Evolutionary conservation across 306 rosid species (phyloP), one percentile per base, ranked within the genome.

Genomic region (Cucumis cinereus): DNA sequence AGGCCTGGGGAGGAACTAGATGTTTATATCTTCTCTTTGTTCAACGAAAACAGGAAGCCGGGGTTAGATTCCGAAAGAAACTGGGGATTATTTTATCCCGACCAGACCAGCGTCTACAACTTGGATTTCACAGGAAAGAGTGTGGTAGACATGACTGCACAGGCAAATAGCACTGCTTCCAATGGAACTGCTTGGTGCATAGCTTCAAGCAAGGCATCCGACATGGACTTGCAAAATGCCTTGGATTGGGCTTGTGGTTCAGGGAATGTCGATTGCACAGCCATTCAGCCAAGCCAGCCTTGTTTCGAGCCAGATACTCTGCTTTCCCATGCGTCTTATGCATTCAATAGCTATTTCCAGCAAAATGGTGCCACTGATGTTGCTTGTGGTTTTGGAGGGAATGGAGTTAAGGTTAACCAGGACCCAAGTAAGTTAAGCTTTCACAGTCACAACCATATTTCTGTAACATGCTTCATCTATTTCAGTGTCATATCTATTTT

Each of bases 51-150:
- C 58, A 81, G 97, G 84, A 95, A 95, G 84, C 92, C 97, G 0
- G 99, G 99, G 78, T 76, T 95, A 83, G 98, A 90, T 64, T 95
- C 99, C 2, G 99, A 92, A 89, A 89, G 99, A 78, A 95, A 95
- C 77, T 94, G 98, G 98, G 99, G 99, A 20, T 79, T 94, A 41
- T 94, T 86, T 89, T 95, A 90, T 83, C 99, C 99, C 0, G 99
- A 92, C 62, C 93, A 92, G 85, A 95, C 99, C 68, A 95, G 98
- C 73, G 98, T 92, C 67, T 95, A 95, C 84, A 92, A 81, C 86
- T 83, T 92, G 63, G 99, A 95, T 85, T 95, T 92, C 84, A 81
- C 90, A 1, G 99, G 99, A 77, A 90, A 85, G 62, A 89, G 93
- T 68, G 84, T 90, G 1, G 85, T 84, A n/a, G 99, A 89, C 73